phyloP scores from a whole-genome alignment of 2,329 filamentous ascomycete genomes.

The Trichoderma koningii region DNA sequence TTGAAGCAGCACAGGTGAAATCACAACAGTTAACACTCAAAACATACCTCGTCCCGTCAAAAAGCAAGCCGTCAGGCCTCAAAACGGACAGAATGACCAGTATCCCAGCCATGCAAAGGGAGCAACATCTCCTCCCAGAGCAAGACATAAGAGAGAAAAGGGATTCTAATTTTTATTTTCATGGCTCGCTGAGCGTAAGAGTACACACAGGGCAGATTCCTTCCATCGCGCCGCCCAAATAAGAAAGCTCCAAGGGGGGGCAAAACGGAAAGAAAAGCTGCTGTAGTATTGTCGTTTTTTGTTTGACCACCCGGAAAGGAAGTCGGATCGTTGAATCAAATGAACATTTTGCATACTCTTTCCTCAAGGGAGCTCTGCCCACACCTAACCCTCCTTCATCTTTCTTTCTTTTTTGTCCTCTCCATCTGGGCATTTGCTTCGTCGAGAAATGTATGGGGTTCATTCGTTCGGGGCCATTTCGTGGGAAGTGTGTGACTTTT shows the following conservation, averaged over 20 bases:
- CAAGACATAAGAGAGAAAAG: neutral
- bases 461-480: neutral
- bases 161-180: conserved; percentile 12
- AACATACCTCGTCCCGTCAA: too few relatives aligned
- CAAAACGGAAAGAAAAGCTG: conserved; percentile 5
- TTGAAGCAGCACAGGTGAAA: too few relatives aligned
- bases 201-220: conserved; percentile 22
- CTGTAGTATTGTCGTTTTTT: conserved; percentile 13
- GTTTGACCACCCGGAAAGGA: neutral
- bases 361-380: neutral
- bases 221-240: too few relatives aligned
- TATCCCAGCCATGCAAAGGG: too few relatives aligned
- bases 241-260: neutral
- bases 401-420: neutral
- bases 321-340: neutral
- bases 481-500: too few relatives aligned
- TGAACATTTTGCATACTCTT: conserved; percentile 8
- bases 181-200: conserved; percentile 26
- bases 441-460: conserved; percentile 2
- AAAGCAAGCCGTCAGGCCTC: too few relatives aligned
- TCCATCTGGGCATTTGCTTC: conserved; percentile 18
- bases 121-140: too few relatives aligned
- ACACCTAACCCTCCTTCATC: neutral
- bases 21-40: too few relatives aligned
- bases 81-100: too few relatives aligned